Conservation (phyloP, 2,329 filamentous ascomycete species). For the Chaetomium globosum region DNA sequence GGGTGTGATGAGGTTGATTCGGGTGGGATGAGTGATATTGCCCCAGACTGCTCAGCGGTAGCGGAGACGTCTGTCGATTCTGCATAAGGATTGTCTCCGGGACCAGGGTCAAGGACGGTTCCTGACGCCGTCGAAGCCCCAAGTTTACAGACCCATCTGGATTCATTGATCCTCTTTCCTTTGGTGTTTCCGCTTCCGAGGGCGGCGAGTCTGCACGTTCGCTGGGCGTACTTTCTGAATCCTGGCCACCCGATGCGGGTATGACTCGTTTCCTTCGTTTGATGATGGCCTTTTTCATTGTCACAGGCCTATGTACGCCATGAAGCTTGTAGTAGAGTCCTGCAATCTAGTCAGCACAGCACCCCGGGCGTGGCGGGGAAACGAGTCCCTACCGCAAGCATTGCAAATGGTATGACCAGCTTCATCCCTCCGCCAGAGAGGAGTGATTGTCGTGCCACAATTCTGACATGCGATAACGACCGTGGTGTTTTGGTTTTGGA, state of each 20-base stretch:
- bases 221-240: slow-evolving; percentile 48
- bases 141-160: slow-evolving; percentile 67
- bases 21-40: slow-evolving; percentile 55
- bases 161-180: slow-evolving; percentile 61
- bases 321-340: slow-evolving; percentile 96
- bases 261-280: slow-evolving; percentile 95
- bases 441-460: slow-evolving; percentile 93
- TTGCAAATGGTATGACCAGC: slow-evolving; percentile 97
- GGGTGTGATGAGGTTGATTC: slow-evolving; percentile 45
- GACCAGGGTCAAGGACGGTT: slow-evolving; percentile 51
- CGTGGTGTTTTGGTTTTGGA: slow-evolving; percentile 54
- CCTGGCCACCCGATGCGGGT: slow-evolving; percentile 63
- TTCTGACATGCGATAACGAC: slow-evolving; percentile 94
- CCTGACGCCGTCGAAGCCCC: slow-evolving; percentile 55
- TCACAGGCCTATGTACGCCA: slow-evolving; percentile 85
- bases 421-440: slow-evolving; percentile 92
- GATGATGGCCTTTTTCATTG: slow-evolving; percentile 99
- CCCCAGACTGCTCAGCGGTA: slow-evolving; percentile 51
- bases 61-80: slow-evolving; percentile 50
- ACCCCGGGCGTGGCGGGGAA: too few relatives aligned
- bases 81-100: slow-evolving; percentile 50
- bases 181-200: slow-evolving; percentile 39
- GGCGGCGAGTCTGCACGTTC: slow-evolving; percentile 53
- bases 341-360: slow-evolving; percentile 45
- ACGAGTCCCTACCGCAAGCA: slow-evolving; percentile 75